Evolutionary conservation across 768 basidiomycete genomes (phyloP).

Genomic region (Tulasnella sp.): DNA sequence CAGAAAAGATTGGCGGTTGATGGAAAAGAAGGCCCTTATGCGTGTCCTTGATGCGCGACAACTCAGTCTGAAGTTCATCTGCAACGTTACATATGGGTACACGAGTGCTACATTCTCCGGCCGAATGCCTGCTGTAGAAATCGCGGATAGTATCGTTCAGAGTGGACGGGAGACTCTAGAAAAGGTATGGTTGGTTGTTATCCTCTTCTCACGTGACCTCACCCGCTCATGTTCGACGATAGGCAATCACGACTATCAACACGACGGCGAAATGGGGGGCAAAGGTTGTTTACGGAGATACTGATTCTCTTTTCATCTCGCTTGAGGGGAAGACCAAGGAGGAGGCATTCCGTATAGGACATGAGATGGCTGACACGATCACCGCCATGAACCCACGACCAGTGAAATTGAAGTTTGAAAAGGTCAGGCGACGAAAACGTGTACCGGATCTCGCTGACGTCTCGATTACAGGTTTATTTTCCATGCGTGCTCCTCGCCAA

Average conservation of each 20-base stretch:
- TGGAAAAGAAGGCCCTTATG: constrained; percentile 43
- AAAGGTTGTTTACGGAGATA: constrained; percentile 92
- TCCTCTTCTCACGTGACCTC: background rate
- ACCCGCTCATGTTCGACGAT: background rate
- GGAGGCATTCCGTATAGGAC: constrained; percentile 83
- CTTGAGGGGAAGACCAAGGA: constrained; percentile 85
- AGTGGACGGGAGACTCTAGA: constrained; percentile 91
- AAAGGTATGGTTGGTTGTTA: constrained; percentile 41
- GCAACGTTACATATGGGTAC: constrained; percentile 93
- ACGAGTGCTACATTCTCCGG: constrained; percentile 91
- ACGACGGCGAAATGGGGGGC: constrained; percentile 75
- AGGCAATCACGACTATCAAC: constrained; percentile 80
- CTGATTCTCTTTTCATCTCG: constrained; percentile 89
- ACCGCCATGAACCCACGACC: constrained; percentile 81
- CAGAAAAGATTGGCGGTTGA: constrained; percentile 1
- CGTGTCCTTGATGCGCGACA: constrained; percentile 82
- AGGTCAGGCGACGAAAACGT: constrained; percentile 37
- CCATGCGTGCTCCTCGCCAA: constrained; percentile 95
- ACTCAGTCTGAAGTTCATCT: constrained; percentile 83
- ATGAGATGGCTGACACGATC: constrained; percentile 82
- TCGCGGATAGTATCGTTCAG: constrained; percentile 96
- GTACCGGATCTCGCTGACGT: background rate
- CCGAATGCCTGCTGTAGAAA: constrained; percentile 95
- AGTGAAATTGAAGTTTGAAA: constrained; percentile 95
- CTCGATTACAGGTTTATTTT: constrained; percentile 60